A percentile compares a stretch with the other conserved stretches of the same genome.
Conservation (phyloP, 176 grass and related monocot genomes). For the Avena eriantha region DNA sequence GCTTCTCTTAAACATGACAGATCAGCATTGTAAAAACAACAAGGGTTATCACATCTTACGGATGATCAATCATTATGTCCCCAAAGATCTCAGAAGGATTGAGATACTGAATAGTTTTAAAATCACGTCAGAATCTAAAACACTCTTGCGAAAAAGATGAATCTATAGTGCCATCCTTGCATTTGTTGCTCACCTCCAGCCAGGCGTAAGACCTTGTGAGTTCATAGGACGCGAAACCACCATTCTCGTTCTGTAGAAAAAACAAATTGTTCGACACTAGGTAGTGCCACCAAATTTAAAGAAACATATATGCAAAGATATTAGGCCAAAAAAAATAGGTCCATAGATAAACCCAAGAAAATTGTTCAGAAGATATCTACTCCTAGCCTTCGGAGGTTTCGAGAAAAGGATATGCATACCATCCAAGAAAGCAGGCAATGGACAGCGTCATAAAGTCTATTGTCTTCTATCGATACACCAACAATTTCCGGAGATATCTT, state of each 20-base stretch:
- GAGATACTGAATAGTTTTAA: conserved; percentile 62
- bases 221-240: conserved; percentile 90
- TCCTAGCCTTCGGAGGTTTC: background rate
- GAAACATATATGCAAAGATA: too few species aligned
- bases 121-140: conserved; percentile 6
- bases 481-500: conserved; percentile 78
- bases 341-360: background rate
- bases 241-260: conserved; percentile 71
- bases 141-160: background rate
- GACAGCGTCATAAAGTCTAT: conserved; percentile 78
- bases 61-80: conserved; percentile 93
- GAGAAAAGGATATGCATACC: conserved; percentile 51
- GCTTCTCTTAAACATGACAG: conserved; percentile 34
- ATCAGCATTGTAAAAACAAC: conserved; percentile 20
- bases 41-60: conserved; percentile 65
- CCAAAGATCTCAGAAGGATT: conserved; percentile 94
- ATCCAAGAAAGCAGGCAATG: conserved; percentile 86
- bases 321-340: too few species aligned
- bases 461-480: conserved; percentile 56
- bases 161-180: background rate
- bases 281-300: too few species aligned
- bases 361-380: background rate
- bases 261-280: conserved; percentile 20
- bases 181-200: conserved; percentile 68
- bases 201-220: conserved; percentile 89